phyloP scores from a whole-genome alignment of 1,284 basidiomycete species.

The Pseudozyma tsukubaensis region DNA sequence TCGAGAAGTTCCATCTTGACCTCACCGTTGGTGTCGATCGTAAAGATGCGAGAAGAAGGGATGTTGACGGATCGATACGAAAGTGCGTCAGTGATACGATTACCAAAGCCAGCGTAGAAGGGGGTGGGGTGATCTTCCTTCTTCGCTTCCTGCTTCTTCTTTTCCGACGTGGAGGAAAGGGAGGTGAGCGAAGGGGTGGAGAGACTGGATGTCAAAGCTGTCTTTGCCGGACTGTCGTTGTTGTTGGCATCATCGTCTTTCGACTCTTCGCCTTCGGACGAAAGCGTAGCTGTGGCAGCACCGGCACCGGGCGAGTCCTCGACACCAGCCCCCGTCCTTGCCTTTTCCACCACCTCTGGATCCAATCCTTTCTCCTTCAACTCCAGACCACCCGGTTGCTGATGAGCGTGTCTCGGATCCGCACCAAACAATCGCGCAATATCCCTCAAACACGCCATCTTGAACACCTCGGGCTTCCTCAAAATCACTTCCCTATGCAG shows the following conservation, averaged over 20 bases:
- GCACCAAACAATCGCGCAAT: constrained; percentile 91
- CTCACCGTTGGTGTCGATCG: constrained; percentile 93
- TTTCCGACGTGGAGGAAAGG: constrained; percentile 12
- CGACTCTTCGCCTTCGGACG: not conserved
- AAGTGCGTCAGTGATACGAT: constrained; percentile 96
- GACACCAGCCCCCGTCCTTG: constrained; percentile 9
- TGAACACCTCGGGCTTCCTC: constrained; percentile 98
- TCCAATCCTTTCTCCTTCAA: constrained; percentile 11
- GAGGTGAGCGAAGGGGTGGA: constrained; percentile 6
- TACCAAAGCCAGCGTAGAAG: constrained; percentile 98
- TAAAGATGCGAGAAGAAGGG: constrained; percentile 94
- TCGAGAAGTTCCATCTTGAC: constrained; percentile 98
- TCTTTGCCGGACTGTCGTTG: no score
- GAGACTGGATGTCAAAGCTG: not conserved
- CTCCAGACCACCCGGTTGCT: constrained; percentile 24
- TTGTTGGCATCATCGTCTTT: not conserved
- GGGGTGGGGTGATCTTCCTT: constrained; percentile 71
- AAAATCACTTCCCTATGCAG: constrained; percentile 78
- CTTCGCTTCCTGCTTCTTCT: constrained; percentile 45
- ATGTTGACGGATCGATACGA: constrained; percentile 96
- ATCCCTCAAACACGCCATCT: constrained; percentile 98
- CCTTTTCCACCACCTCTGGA: constrained; percentile 12
- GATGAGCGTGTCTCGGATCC: constrained; percentile 34
- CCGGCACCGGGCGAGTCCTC: constrained; percentile 21
- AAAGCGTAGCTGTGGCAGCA: constrained; percentile 28